Base-by-base conservation (phyloP, 2,329 filamentous ascomycete genomes). In the Hypoxylon sp. region DNA sequence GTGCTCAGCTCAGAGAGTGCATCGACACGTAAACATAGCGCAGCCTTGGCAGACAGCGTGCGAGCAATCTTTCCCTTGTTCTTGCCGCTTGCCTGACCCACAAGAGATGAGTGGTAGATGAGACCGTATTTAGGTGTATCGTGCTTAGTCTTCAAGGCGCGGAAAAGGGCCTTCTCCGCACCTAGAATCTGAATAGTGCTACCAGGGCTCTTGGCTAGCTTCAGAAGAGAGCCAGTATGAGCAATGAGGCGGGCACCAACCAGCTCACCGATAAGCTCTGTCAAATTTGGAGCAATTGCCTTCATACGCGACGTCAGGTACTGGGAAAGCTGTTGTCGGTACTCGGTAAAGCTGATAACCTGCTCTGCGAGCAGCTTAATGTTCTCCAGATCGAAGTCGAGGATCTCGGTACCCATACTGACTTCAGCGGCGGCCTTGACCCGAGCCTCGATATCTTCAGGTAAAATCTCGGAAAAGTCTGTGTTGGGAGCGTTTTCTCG, bases 11-110 rank as follows among this genome's bases (percentile, higher is more conserved):
- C 92, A 59, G 91, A 90, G 48, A 97, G 87, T 29, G 96, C 94
- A 81, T 99, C 96, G 54, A 97, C 92, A 83, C 96, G 94, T 53
- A 98, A 86, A 86, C 94, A 94, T 55, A 99, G 89, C 26, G 96
- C 94, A 51, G 95, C 91, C 87, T 98, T 98, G 74, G 95, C 92
- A 53, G 96, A 92, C 68, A 99, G 88, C 86, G 97, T 94, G 87
- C 96, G 93, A 46, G 96, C 96, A 78, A 99, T 97, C 87, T 99
- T 99, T 76, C 96, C 96, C 91, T 99, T 99, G 87, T 98, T 98
- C 86, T 94, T 95, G 77, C 96, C 96, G 19, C 93, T 97, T 31
- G 96, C 96, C 84, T 99, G 96, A 48, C 96, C 97, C 72, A 99
- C 97, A 50, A 99, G 88, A 29, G 93, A 96, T 53, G 93, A 92